phyloP scores from a whole-genome alignment of 306 rosid species.

The Arachis stenosperma region DNA sequence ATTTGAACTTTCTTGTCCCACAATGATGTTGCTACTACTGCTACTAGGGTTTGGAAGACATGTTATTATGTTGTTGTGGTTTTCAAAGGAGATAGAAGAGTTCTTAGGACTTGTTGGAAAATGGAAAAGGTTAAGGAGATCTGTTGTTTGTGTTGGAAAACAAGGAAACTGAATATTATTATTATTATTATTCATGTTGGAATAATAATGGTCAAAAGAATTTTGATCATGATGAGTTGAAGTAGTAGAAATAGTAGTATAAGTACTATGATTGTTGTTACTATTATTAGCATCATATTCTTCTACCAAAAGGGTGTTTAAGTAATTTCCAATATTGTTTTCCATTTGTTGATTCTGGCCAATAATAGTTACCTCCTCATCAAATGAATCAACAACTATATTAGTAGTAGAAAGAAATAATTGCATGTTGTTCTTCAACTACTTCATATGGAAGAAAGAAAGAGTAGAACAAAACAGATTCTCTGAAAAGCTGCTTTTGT shows the following conservation, averaged over 20 bases:
- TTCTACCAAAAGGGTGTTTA: slow-evolving; percentile 31
- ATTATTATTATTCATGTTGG: neutral
- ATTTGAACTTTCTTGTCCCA: slow-evolving; percentile 34
- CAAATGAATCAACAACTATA: slow-evolving; percentile 27
- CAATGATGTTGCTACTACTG: slow-evolving; percentile 7
- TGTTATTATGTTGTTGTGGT: slow-evolving; percentile 23
- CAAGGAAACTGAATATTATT: slow-evolving; percentile 28
- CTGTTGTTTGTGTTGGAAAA: slow-evolving; percentile 55
- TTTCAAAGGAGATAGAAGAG: slow-evolving; percentile 56
- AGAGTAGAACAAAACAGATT: slow-evolving; percentile 25
- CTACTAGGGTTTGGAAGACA: slow-evolving; percentile 33
- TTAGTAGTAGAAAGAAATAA: neutral
- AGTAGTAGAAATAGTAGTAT: neutral
- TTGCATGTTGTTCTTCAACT: slow-evolving; percentile 6
- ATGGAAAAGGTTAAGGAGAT: slow-evolving; percentile 64
- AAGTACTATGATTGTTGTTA: no score
- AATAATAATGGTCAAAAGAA: slow-evolving; percentile 17
- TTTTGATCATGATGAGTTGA: slow-evolving; percentile 17
- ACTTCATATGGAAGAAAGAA: slow-evolving; percentile 1
- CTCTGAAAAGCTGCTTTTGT: slow-evolving; percentile 17
- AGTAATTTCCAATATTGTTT: slow-evolving; percentile 11
- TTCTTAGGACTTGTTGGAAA: slow-evolving; percentile 53
- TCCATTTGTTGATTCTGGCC: slow-evolving; percentile 42
- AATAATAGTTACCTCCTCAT: slow-evolving; percentile 24
- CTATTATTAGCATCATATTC: slow-evolving; percentile 28